phyloP scores from a whole-genome alignment of 2,329 filamentous ascomycete species.

The Bipolaris victoriae region DNA sequence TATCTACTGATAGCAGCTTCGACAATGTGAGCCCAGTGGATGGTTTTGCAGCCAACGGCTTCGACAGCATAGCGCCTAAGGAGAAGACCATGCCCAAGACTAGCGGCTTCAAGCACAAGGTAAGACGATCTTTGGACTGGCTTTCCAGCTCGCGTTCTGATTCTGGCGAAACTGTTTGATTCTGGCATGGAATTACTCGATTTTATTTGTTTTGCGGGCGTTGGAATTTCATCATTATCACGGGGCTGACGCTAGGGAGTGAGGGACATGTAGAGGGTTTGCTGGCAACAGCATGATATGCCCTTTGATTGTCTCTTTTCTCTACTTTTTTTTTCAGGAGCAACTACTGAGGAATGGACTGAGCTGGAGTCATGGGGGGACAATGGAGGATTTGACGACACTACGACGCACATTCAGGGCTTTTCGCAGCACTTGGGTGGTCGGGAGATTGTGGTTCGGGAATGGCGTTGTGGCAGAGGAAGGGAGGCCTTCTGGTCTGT shows the following conservation, averaged over 20 bases:
- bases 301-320: neutral
- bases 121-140: slow-evolving; percentile 25
- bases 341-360: neutral
- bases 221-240: slow-evolving; percentile 1
- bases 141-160: slow-evolving; percentile 13
- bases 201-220: neutral
- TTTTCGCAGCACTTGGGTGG: neutral
- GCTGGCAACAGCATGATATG: neutral
- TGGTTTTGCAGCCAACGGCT: neutral
- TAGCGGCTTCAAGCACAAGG: slow-evolving; percentile 20
- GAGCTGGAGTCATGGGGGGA: neutral
- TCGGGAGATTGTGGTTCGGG: neutral
- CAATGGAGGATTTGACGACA: neutral
- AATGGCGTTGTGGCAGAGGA: neutral
- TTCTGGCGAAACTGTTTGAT: slow-evolving; percentile 15
- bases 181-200: neutral
- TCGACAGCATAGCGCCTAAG: neutral
- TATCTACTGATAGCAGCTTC: slow-evolving; percentile 22
- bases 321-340: neutral
- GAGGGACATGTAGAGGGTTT: slow-evolving; percentile 7
- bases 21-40: slow-evolving; percentile 11
- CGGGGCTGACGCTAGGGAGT: slow-evolving; percentile 13
- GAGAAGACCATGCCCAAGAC: slow-evolving; percentile 1
- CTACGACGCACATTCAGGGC: neutral
- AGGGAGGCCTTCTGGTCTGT: neutral